A percentile compares a stretch with the other conserved stretches of the same genome.
These are phyloP conservation scores for Obelidium mucronatum DNA, from an alignment of 192 early-diverging fungal genomes.

Conservation along the genomic window DNA sequence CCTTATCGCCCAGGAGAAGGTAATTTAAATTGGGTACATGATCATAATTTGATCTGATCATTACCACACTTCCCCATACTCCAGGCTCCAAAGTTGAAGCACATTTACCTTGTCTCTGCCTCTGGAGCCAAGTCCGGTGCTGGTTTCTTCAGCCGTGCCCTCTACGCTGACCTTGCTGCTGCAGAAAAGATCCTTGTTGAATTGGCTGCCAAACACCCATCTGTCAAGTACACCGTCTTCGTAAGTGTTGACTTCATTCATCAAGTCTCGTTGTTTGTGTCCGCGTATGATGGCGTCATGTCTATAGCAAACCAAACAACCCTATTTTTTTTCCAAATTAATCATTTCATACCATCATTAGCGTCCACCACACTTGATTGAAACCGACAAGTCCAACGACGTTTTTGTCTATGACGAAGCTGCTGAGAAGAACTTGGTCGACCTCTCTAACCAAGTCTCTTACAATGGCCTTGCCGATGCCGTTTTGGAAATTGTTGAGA, in stretches of 20 bases:
- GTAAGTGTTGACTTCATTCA: not conserved
- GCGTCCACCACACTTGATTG: conserved; percentile 30
- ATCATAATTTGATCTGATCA: not conserved
- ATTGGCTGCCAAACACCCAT: conserved; percentile 5
- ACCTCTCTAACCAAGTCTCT: conserved; percentile 31
- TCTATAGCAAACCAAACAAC: not conserved
- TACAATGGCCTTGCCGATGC: conserved; percentile 27
- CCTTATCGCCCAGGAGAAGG: conserved; percentile 2
- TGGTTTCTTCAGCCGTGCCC: not conserved
- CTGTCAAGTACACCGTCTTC: conserved; percentile 34
- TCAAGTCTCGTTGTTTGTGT: no score
- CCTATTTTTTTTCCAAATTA: not conserved
- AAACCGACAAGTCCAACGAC: conserved; percentile 30
- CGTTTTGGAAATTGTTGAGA: conserved; percentile 34
- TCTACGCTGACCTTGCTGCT: conserved; percentile 6
- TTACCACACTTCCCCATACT: not conserved
- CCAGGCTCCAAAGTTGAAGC: conserved; percentile 6
- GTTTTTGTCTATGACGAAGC: conserved; percentile 34
- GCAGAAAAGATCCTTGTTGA: conserved; percentile 11
- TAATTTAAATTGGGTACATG: no score
- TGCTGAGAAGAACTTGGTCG: conserved; percentile 18
- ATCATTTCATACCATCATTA: not conserved
- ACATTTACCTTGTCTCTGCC: conserved; percentile 30
- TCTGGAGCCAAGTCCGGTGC: conserved; percentile 4
- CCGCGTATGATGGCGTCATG: not conserved